Percentiles rank a stretch among this genome's conserved stretches.
These are phyloP conservation scores for Phytophthora europaea DNA, from an alignment of 352 stramenopile species.

Conservation along the genomic window DNA sequence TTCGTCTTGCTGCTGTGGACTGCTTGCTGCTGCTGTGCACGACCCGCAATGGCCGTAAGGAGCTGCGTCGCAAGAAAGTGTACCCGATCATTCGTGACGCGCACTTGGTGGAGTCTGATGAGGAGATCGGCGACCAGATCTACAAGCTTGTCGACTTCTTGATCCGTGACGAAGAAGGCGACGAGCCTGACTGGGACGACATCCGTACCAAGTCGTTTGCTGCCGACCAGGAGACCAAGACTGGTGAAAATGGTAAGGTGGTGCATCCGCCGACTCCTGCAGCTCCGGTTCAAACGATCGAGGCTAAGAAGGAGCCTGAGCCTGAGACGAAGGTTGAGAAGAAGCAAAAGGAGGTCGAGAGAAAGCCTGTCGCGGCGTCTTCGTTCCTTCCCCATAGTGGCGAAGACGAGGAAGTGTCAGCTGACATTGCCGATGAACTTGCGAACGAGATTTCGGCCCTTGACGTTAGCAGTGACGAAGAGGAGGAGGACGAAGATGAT, in stretches of 20 bases:
- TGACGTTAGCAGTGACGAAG: conserved; percentile 89
- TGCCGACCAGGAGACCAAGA: conserved; percentile 57
- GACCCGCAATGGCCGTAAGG: conserved; percentile 80
- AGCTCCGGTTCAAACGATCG: conserved; percentile 17
- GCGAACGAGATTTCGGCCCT: conserved; percentile 75
- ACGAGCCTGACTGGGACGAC: conserved; percentile 87
- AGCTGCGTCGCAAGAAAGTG: conserved; percentile 86
- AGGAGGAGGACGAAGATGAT: conserved; percentile 68
- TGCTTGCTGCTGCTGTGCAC: conserved; percentile 83
- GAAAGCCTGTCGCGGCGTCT: conserved; percentile 27
- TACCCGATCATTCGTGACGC: conserved; percentile 89
- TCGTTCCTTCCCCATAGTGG: conserved; percentile 48
- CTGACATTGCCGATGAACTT: conserved; percentile 73
- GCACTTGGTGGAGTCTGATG: conserved; percentile 82
- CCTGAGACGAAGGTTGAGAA: conserved; percentile 12
- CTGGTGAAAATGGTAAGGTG: conserved; percentile 33
- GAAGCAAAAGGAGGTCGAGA: conserved; percentile 12
- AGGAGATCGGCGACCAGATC: conserved; percentile 88
- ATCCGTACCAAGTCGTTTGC: conserved; percentile 76
- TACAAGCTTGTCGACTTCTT: conserved; percentile 92
- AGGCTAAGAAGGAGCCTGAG: conserved; percentile 33
- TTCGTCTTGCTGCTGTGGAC: conserved; percentile 80
- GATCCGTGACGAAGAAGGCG: conserved; percentile 89
- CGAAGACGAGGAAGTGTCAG: conserved; percentile 75
- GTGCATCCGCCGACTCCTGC: conserved; percentile 26